Evolutionary conservation across 192 early-diverging fungal species (phyloP), one percentile per base, ranked within the genome.

Genomic region (Linderina pennispora): DNA sequence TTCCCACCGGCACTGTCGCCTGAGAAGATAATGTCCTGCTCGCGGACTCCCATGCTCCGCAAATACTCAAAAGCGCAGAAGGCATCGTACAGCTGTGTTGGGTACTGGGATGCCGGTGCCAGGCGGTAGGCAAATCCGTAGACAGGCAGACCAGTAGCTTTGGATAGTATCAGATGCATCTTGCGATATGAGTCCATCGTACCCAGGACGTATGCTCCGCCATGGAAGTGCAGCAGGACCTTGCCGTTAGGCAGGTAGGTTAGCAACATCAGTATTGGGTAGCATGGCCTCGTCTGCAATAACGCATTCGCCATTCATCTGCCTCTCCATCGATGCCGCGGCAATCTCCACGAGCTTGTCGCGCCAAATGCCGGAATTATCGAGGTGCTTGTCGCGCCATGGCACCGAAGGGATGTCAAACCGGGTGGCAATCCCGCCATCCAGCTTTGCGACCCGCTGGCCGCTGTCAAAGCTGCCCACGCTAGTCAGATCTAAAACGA

Each of bases 91-190:
- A 97, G 50, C 23, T 85, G 88, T 10, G 80, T 64, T 8, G 92
- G 94, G 55, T 90, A 97, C 10, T 83, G 77, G 17, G 78, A 58
- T 45, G 87, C 79, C 0, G 94, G 91, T 0, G 91, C 82, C 15
- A 94, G 55, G 8, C 94, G 66, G 61, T 97, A 94, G 51, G 83
- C 78, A 19, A 88, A 64, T 6, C 71, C 81, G 53, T 37, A 55
- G 1, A 76, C 59, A 0, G 36, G 53, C 23, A 54, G 9, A n/a
- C 50, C 55, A 8, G 36, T 45, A 1, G 70, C 54, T 10, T 76
- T 74, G 1, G 86, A 70, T 35, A 89, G 37, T 1, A 59, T 33
- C 18, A 52, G 36, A 3, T 76, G 53, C 34, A 77, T 19, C 8
- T 23, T 41, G 8, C 79, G 62, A 53, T 81, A 65, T 0, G 55